Conservation (phyloP, 768 basidiomycete species). For the Mycena rebaudengoi region DNA sequence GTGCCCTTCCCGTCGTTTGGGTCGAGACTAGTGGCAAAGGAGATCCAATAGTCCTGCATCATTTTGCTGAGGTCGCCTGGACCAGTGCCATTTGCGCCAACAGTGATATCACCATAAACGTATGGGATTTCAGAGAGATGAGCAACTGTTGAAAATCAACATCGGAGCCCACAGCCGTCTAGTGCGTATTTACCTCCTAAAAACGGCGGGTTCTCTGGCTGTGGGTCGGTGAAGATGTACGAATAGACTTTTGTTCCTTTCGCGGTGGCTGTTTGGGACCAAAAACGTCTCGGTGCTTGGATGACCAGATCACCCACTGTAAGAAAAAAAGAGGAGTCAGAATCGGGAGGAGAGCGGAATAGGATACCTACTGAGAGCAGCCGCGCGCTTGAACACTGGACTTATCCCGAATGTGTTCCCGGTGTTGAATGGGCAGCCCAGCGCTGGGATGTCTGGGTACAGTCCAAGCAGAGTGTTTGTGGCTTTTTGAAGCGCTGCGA, state of each 20-base stretch:
- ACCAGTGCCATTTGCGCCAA: conserved; percentile 4
- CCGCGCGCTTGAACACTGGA: conserved; percentile 36
- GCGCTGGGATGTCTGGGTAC: conserved; percentile 38
- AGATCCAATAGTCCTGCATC: conserved; percentile 26
- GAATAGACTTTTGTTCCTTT: conserved; percentile 9
- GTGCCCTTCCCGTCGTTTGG: conserved; percentile 21
- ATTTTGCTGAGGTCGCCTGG: conserved; percentile 9
- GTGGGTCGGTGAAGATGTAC: conserved; percentile 22
- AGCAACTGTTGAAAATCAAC: background rate
- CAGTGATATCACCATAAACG: conserved; percentile 18
- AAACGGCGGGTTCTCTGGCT: conserved; percentile 3
- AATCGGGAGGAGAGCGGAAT: too few relatives aligned
- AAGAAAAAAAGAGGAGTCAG: background rate
- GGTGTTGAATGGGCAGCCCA: conserved; percentile 42
- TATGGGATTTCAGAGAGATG: conserved; percentile 19
- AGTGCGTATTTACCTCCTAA: background rate
- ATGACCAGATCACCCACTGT: conserved; percentile 28
- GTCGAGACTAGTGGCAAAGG: conserved; percentile 11
- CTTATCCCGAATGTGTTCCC: conserved; percentile 41
- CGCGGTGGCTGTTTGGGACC: conserved; percentile 1
- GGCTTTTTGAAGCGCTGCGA: background rate
- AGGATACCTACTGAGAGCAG: conserved; percentile 21
- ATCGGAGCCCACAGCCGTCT: too few relatives aligned
- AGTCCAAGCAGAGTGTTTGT: conserved; percentile 24
- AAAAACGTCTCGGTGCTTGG: conserved; percentile 8